Conservation (phyloP, 768 basidiomycete genomes). For the Sporobolomyces roseus region DNA sequence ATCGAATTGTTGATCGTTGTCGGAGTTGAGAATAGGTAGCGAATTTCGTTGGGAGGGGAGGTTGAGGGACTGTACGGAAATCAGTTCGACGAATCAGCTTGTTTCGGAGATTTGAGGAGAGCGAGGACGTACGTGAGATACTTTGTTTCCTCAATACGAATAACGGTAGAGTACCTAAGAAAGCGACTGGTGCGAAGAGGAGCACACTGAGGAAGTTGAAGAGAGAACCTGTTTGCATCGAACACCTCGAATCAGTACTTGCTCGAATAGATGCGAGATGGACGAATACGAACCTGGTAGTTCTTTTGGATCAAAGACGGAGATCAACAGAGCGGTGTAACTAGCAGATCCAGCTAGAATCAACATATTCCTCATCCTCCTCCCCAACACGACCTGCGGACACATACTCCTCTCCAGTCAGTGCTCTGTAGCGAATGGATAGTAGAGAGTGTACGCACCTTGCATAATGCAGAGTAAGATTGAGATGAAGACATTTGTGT, state of each 20-base stretch:
- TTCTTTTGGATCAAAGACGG: constrained; percentile 22
- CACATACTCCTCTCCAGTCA: too few species aligned
- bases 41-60: constrained; percentile 27
- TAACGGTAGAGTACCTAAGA: constrained; percentile 28
- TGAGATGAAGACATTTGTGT: background rate
- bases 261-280: too few species aligned
- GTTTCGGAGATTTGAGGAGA: background rate
- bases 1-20: background rate
- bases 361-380: constrained; percentile 26
- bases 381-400: constrained; percentile 30
- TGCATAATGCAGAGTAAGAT: constrained; percentile 15
- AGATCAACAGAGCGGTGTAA: background rate
- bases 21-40: constrained; percentile 12
- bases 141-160: constrained; percentile 38
- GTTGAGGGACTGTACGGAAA: constrained; percentile 11
- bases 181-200: constrained; percentile 17
- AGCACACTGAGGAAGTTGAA: constrained; percentile 32
- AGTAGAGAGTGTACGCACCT: too few species aligned
- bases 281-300: constrained; percentile 11
- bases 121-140: constrained; percentile 16
- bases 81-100: too few species aligned
- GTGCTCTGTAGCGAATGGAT: too few species aligned
- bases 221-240: constrained; percentile 19
- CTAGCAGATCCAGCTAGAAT: constrained; percentile 7
- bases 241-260: too few species aligned